Base-by-base conservation (phyloP, 2,329 filamentous ascomycete species). In the Septoria linicola region DNA sequence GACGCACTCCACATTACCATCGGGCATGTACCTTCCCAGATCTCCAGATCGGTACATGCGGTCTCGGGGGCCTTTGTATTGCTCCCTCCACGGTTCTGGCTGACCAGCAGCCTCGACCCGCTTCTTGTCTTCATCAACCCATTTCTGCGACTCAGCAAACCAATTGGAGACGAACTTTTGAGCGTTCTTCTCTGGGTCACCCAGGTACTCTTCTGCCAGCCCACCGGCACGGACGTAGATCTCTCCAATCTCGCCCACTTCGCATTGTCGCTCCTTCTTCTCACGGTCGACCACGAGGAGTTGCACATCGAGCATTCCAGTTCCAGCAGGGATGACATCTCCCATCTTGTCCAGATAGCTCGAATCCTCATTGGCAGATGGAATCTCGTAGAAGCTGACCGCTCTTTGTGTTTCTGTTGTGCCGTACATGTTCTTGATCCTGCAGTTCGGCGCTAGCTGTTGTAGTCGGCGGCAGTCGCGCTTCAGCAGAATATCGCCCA, bases 231-330 rank as follows among this genome's bases (percentile, higher is more conserved):
- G 78, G 25, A 96, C 80, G 54, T 86, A 89, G 8, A 96, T 84
- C 69, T 96, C 90, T 27, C 92, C 91, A 37, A 87, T 81, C 67
- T 95, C 87, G 6, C 90, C 90, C 19, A 93, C 76, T 36, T 79
- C 80, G 68, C 91, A 96, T 14, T 95, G 73, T 61, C 81, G 83
- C 55, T 76, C 84, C 30, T 76, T 76, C 59, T 85, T 80, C 57
- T 78, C 79, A 13, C 83, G 84, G 68, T 89, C 80, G 13, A 96
- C 87, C 2, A 96, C 86, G 1, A 96, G 76, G 27, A 96, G 76
- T 68, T 96, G 91, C 1, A 96, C 91, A 63, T 96, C 82, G 60
- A 88, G 72, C 85, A 96, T 97, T 17, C 92, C 91, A 66, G 79
- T 80, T 8, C 91, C 91, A 16, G 86, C 90, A 3, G 91, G 89